Base-by-base conservation (phyloP, 805 yeast genomes). In the Candida saitoana region DNA sequence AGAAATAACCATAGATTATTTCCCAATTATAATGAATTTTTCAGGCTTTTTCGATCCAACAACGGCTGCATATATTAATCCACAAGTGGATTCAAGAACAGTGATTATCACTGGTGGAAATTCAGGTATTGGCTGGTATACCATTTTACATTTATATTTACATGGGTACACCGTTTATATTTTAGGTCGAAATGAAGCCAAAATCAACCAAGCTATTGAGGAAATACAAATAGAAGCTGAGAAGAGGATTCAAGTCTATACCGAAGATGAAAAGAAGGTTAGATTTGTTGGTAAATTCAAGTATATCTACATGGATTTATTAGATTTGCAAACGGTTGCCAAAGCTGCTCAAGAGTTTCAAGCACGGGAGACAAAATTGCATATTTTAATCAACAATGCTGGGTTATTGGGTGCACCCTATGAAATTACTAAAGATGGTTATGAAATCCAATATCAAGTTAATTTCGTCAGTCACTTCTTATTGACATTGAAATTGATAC, bases 241-340 rank as follows among this genome's bases (percentile, higher is more conserved):
- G 5, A 43, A 39, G 8, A 51, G 73, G 41, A 32, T 27, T 3
- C 46, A 31, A 2, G 14, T 39, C 6, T 36, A 38, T 12, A 25
- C 43, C 4, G 35, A 45, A 44, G 36, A 48, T 47, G 45, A 47
- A 49, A 30, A 35, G 18, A 18, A 41, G 1, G 7, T 40, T 2
- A 56, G 71, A 29, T 55, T 44, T 34, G 48, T 76, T 17, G 89
- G 90, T 0, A 73, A 72, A 39, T 57, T 84, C 16, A 62, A 67
- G 41, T 75, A 65, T 45, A 47, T 84, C 9, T 75, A 79, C 40
- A 51, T 79, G 41, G 90, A 85, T 57, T 62, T 85, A 42, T 51
- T 76, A 18, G 76, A 54, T 45, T 48, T 64, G 14, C 39, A 43
- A 5, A 50, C 62, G 1, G 59, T 63, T n/a, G 56, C 43, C 8